Conservation (phyloP, 2,329 filamentous ascomycete genomes). For the Alternaria panax region DNA sequence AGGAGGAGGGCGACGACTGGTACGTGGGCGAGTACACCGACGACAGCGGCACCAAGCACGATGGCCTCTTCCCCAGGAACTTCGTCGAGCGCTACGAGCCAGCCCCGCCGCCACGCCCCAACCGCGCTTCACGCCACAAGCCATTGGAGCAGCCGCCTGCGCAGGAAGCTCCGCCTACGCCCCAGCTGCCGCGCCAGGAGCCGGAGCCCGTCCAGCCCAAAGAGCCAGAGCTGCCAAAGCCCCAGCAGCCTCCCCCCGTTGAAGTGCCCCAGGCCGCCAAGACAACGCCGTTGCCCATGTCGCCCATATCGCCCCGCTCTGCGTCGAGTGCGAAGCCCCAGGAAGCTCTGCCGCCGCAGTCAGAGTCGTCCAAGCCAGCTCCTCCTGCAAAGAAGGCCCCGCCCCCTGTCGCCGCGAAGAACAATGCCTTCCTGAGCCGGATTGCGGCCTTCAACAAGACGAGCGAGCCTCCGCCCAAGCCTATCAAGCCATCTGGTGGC, state of each 20-base stretch:
- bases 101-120: constrained; percentile 83
- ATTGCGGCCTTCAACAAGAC: constrained; percentile 97
- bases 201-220: constrained; percentile 28
- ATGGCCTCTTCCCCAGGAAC: constrained; percentile 93
- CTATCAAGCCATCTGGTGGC: constrained; percentile 77
- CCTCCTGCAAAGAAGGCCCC: constrained; percentile 63
- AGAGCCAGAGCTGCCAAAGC: constrained; percentile 47
- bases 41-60: constrained; percentile 73
- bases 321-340: constrained; percentile 30
- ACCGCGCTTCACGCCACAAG: constrained; percentile 66
- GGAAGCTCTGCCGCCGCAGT: constrained; percentile 30
- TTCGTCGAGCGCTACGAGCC: constrained; percentile 98
- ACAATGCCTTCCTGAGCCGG: constrained; percentile 89
- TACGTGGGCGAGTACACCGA: constrained; percentile 88
- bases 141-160: constrained; percentile 44
- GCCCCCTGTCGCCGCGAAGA: constrained; percentile 76
- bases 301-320: constrained; percentile 41
- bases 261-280: constrained; percentile 37
- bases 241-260: constrained; percentile 48
- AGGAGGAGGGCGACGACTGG: constrained; percentile 93
- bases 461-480: constrained; percentile 83
- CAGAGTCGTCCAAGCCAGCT: constrained; percentile 52
- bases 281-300: constrained; percentile 33
- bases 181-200: constrained; percentile 41
- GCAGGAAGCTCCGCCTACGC: constrained; percentile 38